Evolutionary conservation across 768 basidiomycete genomes (phyloP).

Genomic region (Tulasnella sp.): DNA sequence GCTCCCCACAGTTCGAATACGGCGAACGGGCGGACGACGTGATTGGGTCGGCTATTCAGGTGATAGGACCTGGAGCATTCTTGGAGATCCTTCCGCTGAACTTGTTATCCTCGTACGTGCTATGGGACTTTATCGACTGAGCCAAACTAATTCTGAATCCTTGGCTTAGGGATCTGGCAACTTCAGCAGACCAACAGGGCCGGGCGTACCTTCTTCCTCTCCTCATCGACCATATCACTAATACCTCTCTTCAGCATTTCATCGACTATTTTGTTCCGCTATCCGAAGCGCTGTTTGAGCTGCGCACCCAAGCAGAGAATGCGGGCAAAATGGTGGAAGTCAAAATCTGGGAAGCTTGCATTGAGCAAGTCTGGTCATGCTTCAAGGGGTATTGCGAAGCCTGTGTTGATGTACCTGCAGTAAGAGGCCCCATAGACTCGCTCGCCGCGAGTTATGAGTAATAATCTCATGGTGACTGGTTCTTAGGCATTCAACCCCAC

Average conservation of each 20-base stretch:
- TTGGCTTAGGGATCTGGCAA: background rate
- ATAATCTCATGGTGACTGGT: background rate
- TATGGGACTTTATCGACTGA: background rate
- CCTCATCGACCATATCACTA: slow-evolving; percentile 60
- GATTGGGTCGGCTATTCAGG: slow-evolving; percentile 73
- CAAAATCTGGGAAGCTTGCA: slow-evolving; percentile 92
- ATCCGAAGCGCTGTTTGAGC: slow-evolving; percentile 87
- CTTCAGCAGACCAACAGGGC: slow-evolving; percentile 50
- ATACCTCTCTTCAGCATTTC: slow-evolving; percentile 84
- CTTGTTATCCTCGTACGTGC: slow-evolving; percentile 70
- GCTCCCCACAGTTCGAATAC: slow-evolving; percentile 80
- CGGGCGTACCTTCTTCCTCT: slow-evolving; percentile 90
- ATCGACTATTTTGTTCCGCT: slow-evolving; percentile 87
- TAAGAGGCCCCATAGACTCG: slow-evolving; percentile 34
- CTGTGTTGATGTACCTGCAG: slow-evolving; percentile 68
- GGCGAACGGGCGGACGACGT: slow-evolving; percentile 82
- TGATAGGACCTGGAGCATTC: slow-evolving; percentile 79
- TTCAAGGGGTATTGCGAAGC: slow-evolving; percentile 87
- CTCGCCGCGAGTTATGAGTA: background rate
- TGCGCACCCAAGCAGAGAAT: slow-evolving; percentile 73
- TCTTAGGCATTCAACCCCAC: slow-evolving; percentile 63
- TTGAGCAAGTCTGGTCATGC: slow-evolving; percentile 91
- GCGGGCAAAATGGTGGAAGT: slow-evolving; percentile 65
- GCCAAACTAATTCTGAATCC: background rate
- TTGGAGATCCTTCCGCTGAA: slow-evolving; percentile 77